Evolutionary conservation across 2,329 filamentous ascomycete species (phyloP), one percentile per base, ranked within the genome.

Genomic region (Aspergillus sp.): DNA sequence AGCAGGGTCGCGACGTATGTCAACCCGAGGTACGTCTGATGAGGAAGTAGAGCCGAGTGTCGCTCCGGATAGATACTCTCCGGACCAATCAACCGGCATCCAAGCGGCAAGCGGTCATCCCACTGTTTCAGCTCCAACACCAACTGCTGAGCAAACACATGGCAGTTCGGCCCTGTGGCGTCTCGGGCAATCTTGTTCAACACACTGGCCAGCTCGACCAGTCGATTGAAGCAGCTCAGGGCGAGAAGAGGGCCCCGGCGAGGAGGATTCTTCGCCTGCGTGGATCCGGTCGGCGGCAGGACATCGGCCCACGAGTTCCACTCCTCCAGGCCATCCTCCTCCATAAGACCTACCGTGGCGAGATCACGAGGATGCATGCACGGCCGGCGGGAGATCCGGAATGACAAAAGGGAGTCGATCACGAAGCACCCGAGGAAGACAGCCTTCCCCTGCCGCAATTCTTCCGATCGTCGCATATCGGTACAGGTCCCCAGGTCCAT

Each of bases 261-360:
- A 10, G 69, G 69, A 5, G 64, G 49, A 50, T 63, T 66, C 21
- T 62, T 66, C 4, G 56, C 58, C 23, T 64, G 59, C n/a, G 58
- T 45, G 49, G 58, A 60, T n/a, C 63, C 67, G 21, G 46, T 68
- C 31, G 57, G 69, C 60, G 62, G 71, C 58, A 73, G 52, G 11
- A 72, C 67, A 41, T 84, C 81, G 4, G 76, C 75, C 88, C 88
- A 91, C 0, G 85, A 83, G 55, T 88, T 85, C 87, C 87, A 90
- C 69, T 90, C 87, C 62, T 90, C 88, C 14, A 87, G 71, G 1
- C 85, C 85, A 58, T 88, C 84, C 65, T 88, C 86, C 36, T 83
- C 77, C 5, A 88, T 69, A 3, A 75, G 68, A 9, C 79, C 78
- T n/a, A 78, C 66, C 21, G 70, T 64, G 19, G 74, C 67, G 31